Conservation (phyloP, 2,329 filamentous ascomycete genomes). For the Fusarium devonianum region DNA sequence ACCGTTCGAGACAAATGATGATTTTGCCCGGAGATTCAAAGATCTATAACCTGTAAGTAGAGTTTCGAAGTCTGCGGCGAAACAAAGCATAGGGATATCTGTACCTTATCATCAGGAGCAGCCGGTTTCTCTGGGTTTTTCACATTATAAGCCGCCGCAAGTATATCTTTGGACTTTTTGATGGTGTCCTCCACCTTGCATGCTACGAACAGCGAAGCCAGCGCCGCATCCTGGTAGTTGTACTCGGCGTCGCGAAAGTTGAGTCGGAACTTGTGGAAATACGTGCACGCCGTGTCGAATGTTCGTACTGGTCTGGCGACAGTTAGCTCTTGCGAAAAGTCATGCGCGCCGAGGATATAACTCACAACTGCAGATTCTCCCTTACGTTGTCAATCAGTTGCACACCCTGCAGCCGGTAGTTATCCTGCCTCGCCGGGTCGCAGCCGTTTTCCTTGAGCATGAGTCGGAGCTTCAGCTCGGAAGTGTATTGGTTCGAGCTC, state of each 20-base stretch:
- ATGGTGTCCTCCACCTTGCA: constrained; percentile 98
- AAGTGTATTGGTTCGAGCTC: constrained; percentile 73
- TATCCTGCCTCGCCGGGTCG: constrained; percentile 81
- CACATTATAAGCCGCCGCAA: constrained; percentile 88
- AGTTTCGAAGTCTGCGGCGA: constrained; percentile 5
- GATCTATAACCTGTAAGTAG: constrained; percentile 57
- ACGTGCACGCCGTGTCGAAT: constrained; percentile 88
- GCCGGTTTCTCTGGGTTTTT: constrained; percentile 73
- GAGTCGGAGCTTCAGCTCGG: constrained; percentile 80
- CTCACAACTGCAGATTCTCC: constrained; percentile 76
- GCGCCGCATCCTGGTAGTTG: constrained; percentile 83
- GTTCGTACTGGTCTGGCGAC: constrained; percentile 79
- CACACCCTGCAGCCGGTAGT: constrained; percentile 82
- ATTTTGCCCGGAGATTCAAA: constrained; percentile 82
- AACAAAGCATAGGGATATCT: constrained; percentile 34
- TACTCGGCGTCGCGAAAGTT: constrained; percentile 87
- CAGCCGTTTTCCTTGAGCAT: constrained; percentile 73
- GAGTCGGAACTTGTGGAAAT: constrained; percentile 93
- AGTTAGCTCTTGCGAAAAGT: constrained; percentile 11
- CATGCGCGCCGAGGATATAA: neutral
- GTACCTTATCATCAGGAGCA: constrained; percentile 82
- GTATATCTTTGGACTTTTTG: constrained; percentile 93
- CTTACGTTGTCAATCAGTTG: constrained; percentile 88
- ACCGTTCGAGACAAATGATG: constrained; percentile 87
- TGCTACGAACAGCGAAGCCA: constrained; percentile 87